Evolutionary conservation across 2,329 filamentous ascomycete species (phyloP).

Genomic region (Fusarium nodosum): DNA sequence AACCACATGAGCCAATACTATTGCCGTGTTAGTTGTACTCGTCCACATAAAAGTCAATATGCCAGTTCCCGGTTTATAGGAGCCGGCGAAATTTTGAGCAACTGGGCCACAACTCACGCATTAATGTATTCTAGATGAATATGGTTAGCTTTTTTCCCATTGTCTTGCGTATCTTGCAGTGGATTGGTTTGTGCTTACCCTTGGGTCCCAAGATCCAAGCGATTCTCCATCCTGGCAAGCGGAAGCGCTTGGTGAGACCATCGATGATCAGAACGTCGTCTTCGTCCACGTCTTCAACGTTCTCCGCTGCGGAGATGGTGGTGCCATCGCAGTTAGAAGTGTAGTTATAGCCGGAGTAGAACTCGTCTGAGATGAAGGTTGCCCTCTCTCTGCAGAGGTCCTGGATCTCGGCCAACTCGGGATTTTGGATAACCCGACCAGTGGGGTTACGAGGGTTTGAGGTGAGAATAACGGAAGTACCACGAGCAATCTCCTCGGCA

Average conservation of each 20-base stretch:
- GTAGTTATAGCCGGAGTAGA: constrained; percentile 98
- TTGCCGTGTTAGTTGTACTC: constrained; percentile 30
- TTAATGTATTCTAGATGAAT: constrained; percentile 80
- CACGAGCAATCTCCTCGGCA: constrained; percentile 88
- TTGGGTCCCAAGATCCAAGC: constrained; percentile 97
- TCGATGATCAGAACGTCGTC: constrained; percentile 96
- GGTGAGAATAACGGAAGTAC: constrained; percentile 89
- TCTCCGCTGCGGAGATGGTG: constrained; percentile 74
- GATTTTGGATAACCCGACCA: constrained; percentile 86
- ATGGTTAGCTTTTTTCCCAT: constrained; percentile 25
- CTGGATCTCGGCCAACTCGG: constrained; percentile 90
- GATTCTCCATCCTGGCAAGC: constrained; percentile 94
- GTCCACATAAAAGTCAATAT: not conserved
- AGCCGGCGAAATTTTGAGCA: not conserved
- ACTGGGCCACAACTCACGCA: constrained; percentile 64
- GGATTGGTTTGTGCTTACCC: constrained; percentile 53
- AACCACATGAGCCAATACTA: constrained; percentile 87
- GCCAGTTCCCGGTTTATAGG: too few relatives aligned
- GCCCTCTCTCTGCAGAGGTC: constrained; percentile 91
- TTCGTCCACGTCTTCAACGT: constrained; percentile 89
- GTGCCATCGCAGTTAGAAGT: constrained; percentile 80
- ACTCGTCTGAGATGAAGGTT: constrained; percentile 95
- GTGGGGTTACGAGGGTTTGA: constrained; percentile 97
- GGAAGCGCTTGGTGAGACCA: constrained; percentile 95
- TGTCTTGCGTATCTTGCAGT: not conserved